A percentile compares a stretch with the other conserved stretches of the same genome.
Evolutionary conservation across 768 basidiomycete species (phyloP).

Genomic region (Dacryopinax spathularia): DNA sequence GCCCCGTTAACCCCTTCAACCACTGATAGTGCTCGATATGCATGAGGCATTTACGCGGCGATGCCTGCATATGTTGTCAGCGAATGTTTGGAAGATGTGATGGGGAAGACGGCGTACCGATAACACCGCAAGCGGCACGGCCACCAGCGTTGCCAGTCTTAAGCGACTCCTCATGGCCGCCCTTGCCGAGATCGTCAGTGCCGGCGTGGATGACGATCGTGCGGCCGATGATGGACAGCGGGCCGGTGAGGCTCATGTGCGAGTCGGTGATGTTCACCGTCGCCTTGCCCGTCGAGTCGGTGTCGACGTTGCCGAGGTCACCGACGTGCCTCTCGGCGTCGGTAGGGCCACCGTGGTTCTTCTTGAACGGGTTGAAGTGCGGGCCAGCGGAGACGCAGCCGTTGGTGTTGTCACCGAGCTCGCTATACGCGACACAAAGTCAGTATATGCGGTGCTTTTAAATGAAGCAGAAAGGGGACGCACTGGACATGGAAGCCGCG

Average conservation of each 20-base stretch:
- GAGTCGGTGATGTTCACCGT: slow-evolving; percentile 44
- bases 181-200: slow-evolving; percentile 65
- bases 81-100: neutral
- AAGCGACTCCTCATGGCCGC: slow-evolving; percentile 49
- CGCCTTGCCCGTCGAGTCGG: slow-evolving; percentile 44
- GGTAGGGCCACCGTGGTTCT: slow-evolving; percentile 49
- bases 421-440: slow-evolving; percentile 17
- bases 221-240: slow-evolving; percentile 55
- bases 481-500: slow-evolving; percentile 77
- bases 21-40: no score
- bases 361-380: slow-evolving; percentile 61
- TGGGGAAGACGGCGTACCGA: slow-evolving; percentile 32
- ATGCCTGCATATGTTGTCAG: no score
- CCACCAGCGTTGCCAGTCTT: slow-evolving; percentile 69
- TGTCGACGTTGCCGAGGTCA: slow-evolving; percentile 59
- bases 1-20: no score
- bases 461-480: slow-evolving; percentile 18
- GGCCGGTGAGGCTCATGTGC: slow-evolving; percentile 52
- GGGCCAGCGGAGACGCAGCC: slow-evolving; percentile 56
- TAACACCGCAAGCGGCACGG: slow-evolving; percentile 68
- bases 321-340: slow-evolving; percentile 53
- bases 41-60: no score
- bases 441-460: neutral
- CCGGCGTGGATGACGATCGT: slow-evolving; percentile 65
- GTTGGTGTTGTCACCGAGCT: slow-evolving; percentile 47